Base-by-base conservation (phyloP, 169 alveolate genomes). In the Babesia bigemina region DNA sequence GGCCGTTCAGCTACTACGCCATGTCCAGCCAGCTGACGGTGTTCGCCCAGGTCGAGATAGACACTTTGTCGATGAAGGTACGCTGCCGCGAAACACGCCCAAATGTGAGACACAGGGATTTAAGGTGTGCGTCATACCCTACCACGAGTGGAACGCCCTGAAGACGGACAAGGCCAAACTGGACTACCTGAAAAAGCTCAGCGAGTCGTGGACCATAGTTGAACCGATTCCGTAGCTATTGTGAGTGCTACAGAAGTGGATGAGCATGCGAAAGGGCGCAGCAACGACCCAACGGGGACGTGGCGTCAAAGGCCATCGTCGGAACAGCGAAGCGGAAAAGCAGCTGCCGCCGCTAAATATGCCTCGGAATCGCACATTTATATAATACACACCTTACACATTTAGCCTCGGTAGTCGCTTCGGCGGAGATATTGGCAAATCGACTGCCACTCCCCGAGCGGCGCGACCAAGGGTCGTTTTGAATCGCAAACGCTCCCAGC, bases 1-100 rank as follows among this genome's bases (percentile, higher is more conserved):
- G 93, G 3, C 94, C 94, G 17, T 90, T 77, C 75, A 90, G 92
- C 77, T 86, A 90, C 83, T 90, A 90, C 73, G 87, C 90, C 24
- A 86, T 73, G 66, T 90, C 94, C 11, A 49, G 33, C 24, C 21
- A 60, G 42, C 60, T 66, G 76, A 83, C 85, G 6, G 63, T 36
- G 36, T 75, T 83, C 49, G 56, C 84, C 14, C 63, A 83, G 22
- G 48, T 69, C 47, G 83, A 83, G 65, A 50, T 60, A n/a, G 33
- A 67, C 9, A 44, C 82, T 22, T 69, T 83, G 67, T 14, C 52
- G 17, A 48, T 83, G 71, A 83, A 69, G 82, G 90, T 83, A 55
- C 0, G 63, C 16, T 16, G 19, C 13, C 12, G 50, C 12, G 21
- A 48, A 2, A 45, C 17, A 9, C 48, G 12, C 17, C 33, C 2